phyloP scores from a whole-genome alignment of 2,329 filamentous ascomycete genomes.

The Fusarium sp. region DNA sequence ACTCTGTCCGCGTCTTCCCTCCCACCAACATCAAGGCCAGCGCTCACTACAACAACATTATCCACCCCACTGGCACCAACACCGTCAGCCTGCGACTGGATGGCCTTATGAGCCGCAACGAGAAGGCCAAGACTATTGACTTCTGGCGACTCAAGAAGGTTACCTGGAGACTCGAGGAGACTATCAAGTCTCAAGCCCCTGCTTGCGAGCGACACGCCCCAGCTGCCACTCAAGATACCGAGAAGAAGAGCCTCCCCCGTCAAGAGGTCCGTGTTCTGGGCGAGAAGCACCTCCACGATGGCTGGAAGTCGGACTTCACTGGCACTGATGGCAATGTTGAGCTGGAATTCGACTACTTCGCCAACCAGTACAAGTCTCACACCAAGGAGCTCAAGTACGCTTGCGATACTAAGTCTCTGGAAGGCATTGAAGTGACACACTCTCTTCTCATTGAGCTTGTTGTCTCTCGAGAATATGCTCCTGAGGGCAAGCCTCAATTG shows the following conservation, averaged over 20 bases:
- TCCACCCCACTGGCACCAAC: constrained; percentile 88
- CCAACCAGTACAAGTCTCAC: constrained; percentile 55
- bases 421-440: constrained; percentile 84
- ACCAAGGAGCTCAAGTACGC: constrained; percentile 70
- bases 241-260: constrained; percentile 75
- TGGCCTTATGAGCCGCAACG: constrained; percentile 80
- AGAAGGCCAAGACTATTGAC: constrained; percentile 76
- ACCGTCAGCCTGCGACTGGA: constrained; percentile 83
- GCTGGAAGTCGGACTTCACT: constrained; percentile 84
- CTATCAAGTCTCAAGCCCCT: constrained; percentile 80
- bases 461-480: constrained; percentile 89
- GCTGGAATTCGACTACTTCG: constrained; percentile 78
- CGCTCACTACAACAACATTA: constrained; percentile 83
- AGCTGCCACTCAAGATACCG: constrained; percentile 52
- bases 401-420: constrained; percentile 80
- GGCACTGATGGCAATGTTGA: constrained; percentile 71
- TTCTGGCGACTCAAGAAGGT: constrained; percentile 91
- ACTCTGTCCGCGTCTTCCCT: constrained; percentile 93
- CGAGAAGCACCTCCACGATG: constrained; percentile 82
- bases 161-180: constrained; percentile 93
- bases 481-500: constrained; percentile 73
- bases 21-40: constrained; percentile 93
- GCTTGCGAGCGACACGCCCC: constrained; percentile 82
- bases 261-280: constrained; percentile 82
- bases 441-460: constrained; percentile 92